A percentile compares a stretch with the other conserved stretches of the same genome.
These are phyloP conservation scores for Eucalyptus viminalis DNA, from an alignment of 345 rosid genomes.

Conservation along the genomic window DNA sequence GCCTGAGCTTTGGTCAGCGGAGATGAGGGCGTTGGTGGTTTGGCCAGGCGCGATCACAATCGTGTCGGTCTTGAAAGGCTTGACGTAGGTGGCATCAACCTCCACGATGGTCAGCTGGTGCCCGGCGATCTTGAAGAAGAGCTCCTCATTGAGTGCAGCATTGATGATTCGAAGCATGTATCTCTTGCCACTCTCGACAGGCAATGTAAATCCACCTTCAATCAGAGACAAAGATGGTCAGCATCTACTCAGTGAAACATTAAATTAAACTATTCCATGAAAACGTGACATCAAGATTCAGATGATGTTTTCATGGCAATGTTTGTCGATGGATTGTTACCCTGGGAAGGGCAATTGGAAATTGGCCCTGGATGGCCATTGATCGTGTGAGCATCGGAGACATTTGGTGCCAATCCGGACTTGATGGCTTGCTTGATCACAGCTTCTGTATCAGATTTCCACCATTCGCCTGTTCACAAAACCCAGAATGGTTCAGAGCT, in stretches of 20 bases:
- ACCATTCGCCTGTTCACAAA: constrained; percentile 6
- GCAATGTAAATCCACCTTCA: neutral
- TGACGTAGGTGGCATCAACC: neutral
- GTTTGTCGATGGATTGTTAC: neutral
- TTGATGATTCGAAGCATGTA: neutral
- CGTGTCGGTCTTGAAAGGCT: neutral
- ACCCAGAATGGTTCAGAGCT: neutral
- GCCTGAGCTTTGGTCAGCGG: neutral
- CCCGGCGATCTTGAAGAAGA: neutral
- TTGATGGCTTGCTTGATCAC: constrained; percentile 12
- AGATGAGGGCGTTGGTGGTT: neutral
- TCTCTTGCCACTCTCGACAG: neutral
- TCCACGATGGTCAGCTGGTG: neutral
- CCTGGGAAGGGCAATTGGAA: neutral
- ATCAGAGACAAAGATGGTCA: neutral
- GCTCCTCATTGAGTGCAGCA: neutral
- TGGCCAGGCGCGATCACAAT: neutral
- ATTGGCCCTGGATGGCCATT: neutral
- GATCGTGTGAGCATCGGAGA: neutral
- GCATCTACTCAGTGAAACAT: neutral
- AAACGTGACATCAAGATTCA: no score
- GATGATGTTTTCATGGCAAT: no score
- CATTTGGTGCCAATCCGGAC: neutral
- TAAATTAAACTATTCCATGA: constrained; percentile 5
- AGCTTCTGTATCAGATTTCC: constrained; percentile 49